phyloP scores from a whole-genome alignment of 495 filamentous ascomycete species.

The Neurospora discreta region DNA sequence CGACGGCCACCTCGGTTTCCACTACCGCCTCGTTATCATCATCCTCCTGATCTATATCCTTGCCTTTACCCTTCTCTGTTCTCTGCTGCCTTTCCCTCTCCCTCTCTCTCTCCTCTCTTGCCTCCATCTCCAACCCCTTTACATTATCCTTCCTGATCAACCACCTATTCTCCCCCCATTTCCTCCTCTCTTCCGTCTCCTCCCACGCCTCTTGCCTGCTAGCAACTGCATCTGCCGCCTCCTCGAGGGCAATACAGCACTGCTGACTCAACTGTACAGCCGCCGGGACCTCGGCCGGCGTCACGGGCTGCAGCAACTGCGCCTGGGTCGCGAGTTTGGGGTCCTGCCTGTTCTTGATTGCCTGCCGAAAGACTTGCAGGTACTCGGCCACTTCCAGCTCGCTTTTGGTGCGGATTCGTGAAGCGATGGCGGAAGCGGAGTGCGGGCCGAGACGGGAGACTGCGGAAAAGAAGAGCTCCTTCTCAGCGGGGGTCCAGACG shows the following conservation, averaged over 20 bases:
- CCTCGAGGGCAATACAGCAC: slow-evolving; percentile 55
- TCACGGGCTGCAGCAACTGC: slow-evolving; percentile 5
- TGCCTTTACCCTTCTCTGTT: slow-evolving; percentile 6
- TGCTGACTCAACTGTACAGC: slow-evolving; percentile 62
- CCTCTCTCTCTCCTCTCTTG: not conserved
- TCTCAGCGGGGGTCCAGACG: slow-evolving; percentile 60
- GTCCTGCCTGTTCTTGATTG: not conserved
- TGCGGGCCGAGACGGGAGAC: slow-evolving; percentile 52
- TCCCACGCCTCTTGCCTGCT: slow-evolving; percentile 47
- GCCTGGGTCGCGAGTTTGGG: not conserved
- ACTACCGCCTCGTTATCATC: not conserved
- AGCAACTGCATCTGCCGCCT: slow-evolving; percentile 50
- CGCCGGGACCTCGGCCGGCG: slow-evolving; percentile 47
- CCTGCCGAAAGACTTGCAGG: slow-evolving; percentile 46
- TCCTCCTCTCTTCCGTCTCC: slow-evolving; percentile 38
- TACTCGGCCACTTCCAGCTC: slow-evolving; percentile 63
- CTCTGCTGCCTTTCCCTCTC: slow-evolving; percentile 23
- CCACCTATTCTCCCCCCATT: slow-evolving; percentile 28
- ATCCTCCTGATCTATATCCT: not conserved
- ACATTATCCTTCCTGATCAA: not conserved
- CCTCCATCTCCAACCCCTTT: not conserved
- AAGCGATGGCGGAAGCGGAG: slow-evolving; percentile 48
- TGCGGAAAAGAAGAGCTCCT: slow-evolving; percentile 53
- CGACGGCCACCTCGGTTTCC: slow-evolving; percentile 15
- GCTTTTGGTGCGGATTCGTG: slow-evolving; percentile 57